Conservation (phyloP, 768 basidiomycete species). For the Termitomyces sp. region DNA sequence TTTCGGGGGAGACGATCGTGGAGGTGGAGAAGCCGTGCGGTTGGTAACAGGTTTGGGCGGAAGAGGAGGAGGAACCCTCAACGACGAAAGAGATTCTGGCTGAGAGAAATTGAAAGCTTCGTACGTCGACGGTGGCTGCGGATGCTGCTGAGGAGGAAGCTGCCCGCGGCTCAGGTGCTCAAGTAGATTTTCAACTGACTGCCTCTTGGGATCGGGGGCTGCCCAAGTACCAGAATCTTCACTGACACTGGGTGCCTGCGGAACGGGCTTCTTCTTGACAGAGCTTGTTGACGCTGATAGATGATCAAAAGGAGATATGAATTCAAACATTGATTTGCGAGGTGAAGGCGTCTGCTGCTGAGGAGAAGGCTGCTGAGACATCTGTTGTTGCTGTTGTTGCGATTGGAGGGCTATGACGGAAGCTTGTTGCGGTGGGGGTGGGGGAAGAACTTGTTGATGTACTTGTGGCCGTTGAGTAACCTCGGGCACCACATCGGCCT, state of each 20-base stretch:
- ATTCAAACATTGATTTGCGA: constrained; percentile 83
- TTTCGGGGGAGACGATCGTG: constrained; percentile 62
- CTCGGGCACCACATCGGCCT: constrained; percentile 39
- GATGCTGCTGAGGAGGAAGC: constrained; percentile 25
- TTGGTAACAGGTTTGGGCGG: constrained; percentile 53
- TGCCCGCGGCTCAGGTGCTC: constrained; percentile 65
- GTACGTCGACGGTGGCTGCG: constrained; percentile 37
- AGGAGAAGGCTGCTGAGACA: constrained; percentile 22
- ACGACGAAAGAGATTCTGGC: constrained; percentile 36
- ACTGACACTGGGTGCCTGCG: constrained; percentile 40
- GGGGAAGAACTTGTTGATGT: constrained; percentile 22
- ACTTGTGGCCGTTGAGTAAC: constrained; percentile 33
- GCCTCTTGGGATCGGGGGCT: constrained; percentile 63
- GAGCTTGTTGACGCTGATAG: constrained; percentile 47
- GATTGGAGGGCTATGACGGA: constrained; percentile 33
- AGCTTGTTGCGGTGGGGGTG: constrained; percentile 25
- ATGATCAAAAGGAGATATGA: constrained; percentile 81
- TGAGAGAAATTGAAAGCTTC: constrained; percentile 50
- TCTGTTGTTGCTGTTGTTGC: constrained; percentile 21
- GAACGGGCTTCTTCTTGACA: constrained; percentile 71
- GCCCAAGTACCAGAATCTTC: constrained; percentile 62
- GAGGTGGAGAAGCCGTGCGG: constrained; percentile 56
- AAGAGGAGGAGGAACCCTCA: constrained; percentile 53
- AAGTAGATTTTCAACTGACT: constrained; percentile 79
- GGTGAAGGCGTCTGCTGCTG: constrained; percentile 57